Conservation (phyloP, 2,329 filamentous ascomycete species). For the Graphilbum ipis-grandicollis region DNA sequence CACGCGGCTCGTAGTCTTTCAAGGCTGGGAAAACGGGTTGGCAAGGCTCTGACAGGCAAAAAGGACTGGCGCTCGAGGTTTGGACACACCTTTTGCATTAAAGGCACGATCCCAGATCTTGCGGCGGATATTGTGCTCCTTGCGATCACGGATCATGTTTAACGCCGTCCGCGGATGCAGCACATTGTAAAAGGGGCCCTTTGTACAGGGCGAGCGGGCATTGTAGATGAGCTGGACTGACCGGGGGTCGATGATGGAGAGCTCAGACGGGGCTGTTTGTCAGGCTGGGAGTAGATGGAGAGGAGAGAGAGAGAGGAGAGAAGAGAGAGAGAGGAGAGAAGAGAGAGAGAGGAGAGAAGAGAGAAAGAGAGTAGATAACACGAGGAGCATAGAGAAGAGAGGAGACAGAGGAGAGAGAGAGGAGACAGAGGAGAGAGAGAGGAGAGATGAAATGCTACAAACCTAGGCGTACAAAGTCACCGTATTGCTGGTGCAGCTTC, state of each 20-base stretch:
- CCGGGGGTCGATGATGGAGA: slow-evolving; percentile 3
- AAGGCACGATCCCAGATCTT: slow-evolving; percentile 9
- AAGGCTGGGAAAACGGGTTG: slow-evolving; percentile 3
- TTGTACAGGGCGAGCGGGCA: slow-evolving; percentile 2
- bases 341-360: too few species aligned
- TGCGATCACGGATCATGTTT: slow-evolving; percentile 7
- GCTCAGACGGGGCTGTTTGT: slow-evolving; percentile 7
- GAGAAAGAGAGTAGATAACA: not conserved
- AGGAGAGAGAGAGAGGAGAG: too few species aligned
- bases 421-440: not conserved
- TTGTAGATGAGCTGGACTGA: slow-evolving; percentile 4
- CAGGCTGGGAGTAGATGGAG: not conserved
- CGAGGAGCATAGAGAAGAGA: not conserved
- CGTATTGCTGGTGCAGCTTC: slow-evolving; percentile 3
- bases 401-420: not conserved
- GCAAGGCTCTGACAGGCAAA: too few species aligned
- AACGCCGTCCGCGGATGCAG: too few species aligned
- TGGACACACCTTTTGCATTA: not conserved
- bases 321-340: too few species aligned
- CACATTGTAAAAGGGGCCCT: slow-evolving; percentile 9
- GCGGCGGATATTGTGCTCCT: slow-evolving; percentile 7
- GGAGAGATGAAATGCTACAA: not conserved
- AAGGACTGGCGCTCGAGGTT: too few species aligned
- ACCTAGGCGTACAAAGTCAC: slow-evolving; percentile 5
- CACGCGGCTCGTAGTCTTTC: slow-evolving; percentile 11